phyloP scores from a whole-genome alignment of 306 rosid genomes.

The Abrus precatorius region DNA sequence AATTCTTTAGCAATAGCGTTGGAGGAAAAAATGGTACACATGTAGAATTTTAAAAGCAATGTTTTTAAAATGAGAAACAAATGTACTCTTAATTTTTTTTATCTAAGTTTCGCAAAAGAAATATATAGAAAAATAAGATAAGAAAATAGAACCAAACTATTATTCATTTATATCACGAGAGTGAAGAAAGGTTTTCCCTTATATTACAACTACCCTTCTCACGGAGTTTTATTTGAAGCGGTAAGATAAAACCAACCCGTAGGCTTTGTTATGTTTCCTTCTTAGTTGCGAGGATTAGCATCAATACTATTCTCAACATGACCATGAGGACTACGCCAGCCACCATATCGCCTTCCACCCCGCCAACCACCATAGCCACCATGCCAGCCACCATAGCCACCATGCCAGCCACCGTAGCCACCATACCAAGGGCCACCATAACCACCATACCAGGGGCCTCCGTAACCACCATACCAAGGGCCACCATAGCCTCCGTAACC shows the following conservation, averaged over 20 bases:
- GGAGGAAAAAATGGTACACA: neutral
- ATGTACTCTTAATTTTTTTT: neutral
- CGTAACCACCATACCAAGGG: neutral
- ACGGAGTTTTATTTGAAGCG: neutral
- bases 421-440: constrained; percentile 5
- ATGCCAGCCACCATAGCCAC: neutral
- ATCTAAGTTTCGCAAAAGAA: neutral
- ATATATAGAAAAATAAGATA: neutral
- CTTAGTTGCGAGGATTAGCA: neutral
- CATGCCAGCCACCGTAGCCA: neutral
- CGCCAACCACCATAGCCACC: constrained; percentile 4
- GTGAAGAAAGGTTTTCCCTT: neutral
- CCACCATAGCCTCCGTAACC: neutral
- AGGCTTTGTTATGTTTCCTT: neutral
- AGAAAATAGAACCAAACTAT: neutral
- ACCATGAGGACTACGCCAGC: neutral
- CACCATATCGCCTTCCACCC: neutral
- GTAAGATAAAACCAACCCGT: neutral
- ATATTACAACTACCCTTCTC: neutral
- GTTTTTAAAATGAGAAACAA: too few species aligned
- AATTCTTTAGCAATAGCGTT: neutral
- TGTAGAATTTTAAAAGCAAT: too few species aligned
- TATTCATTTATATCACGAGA: neutral
- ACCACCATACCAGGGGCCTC: neutral
- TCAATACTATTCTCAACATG: neutral